phyloP scores from a whole-genome alignment of 73 alveolate genomes.

The Paramecium biaurelia region DNA sequence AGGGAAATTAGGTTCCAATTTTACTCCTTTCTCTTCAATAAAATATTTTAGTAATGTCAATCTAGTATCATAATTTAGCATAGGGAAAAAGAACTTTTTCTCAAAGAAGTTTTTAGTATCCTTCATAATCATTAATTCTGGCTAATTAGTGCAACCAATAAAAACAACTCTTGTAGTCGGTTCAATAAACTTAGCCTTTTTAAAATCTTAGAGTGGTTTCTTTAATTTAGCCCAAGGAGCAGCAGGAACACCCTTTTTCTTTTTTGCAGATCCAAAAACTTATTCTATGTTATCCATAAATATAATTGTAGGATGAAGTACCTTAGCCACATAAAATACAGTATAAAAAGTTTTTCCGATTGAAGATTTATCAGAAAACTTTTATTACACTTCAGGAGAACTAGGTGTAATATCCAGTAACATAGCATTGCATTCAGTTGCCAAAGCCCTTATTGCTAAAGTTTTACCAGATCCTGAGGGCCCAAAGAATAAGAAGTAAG shows the following conservation, averaged over 20 bases:
- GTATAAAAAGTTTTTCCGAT: conserved; percentile 79
- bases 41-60: conserved; percentile 76
- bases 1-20: conserved; percentile 78
- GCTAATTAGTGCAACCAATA: conserved; percentile 84
- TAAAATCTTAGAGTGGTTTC: conserved; percentile 66
- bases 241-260: conserved; percentile 72
- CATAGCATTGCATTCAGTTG: conserved; percentile 92
- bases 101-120: conserved; percentile 84
- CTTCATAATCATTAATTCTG: conserved; percentile 73
- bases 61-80: conserved; percentile 86
- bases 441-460: conserved; percentile 95
- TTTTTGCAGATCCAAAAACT: conserved; percentile 78
- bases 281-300: conserved; percentile 89
- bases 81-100: conserved; percentile 84
- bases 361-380: conserved; percentile 72
- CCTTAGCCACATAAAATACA: conserved; percentile 84
- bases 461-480: conserved; percentile 99
- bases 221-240: conserved; percentile 68
- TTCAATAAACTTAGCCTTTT: conserved; percentile 75
- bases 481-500: conserved; percentile 90
- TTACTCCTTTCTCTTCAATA: conserved; percentile 76
- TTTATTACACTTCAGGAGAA: conserved; percentile 69
- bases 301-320: conserved; percentile 84
- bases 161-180: conserved; percentile 76
- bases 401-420: conserved; percentile 88